Evolutionary conservation across 805 yeast species (phyloP).

Genomic region (Scheffersomyces coipomensis): DNA sequence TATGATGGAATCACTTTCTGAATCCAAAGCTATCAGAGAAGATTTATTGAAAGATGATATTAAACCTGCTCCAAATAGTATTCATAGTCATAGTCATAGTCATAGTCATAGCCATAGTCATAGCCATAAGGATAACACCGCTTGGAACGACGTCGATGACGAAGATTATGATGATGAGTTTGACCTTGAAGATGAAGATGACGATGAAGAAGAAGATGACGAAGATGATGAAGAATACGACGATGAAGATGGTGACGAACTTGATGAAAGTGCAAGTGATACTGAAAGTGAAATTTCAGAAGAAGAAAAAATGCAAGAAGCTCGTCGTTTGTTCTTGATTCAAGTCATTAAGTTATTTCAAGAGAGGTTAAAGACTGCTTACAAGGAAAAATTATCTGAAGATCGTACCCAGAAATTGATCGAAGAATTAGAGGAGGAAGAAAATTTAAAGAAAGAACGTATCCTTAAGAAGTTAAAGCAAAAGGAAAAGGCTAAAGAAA

Average conservation of each 20-base stretch:
- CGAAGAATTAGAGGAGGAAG: conserved; percentile 71
- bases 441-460: conserved; percentile 58
- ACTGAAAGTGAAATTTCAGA: conserved; percentile 42
- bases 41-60: conserved; percentile 16
- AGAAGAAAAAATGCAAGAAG: conserved; percentile 69
- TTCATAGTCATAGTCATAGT: background rate
- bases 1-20: conserved; percentile 75
- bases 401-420: conserved; percentile 63
- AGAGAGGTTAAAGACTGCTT: conserved; percentile 70
- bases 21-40: conserved; percentile 38
- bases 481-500: conserved; percentile 69
- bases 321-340: conserved; percentile 74
- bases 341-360: conserved; percentile 78
- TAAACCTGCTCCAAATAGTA: conserved; percentile 1
- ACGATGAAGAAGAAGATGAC: conserved; percentile 23
- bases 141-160: conserved; percentile 22
- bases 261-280: conserved; percentile 38
- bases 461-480: conserved; percentile 65
- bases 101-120: conserved; percentile 1
- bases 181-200: conserved; percentile 25
- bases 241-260: conserved; percentile 40
- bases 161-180: conserved; percentile 28
- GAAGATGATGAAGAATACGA: conserved; percentile 36
- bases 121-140: conserved; percentile 7
- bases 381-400: conserved; percentile 76